phyloP scores from a whole-genome alignment of 2,329 filamentous ascomycete species.

The Aspergillus ruber region DNA sequence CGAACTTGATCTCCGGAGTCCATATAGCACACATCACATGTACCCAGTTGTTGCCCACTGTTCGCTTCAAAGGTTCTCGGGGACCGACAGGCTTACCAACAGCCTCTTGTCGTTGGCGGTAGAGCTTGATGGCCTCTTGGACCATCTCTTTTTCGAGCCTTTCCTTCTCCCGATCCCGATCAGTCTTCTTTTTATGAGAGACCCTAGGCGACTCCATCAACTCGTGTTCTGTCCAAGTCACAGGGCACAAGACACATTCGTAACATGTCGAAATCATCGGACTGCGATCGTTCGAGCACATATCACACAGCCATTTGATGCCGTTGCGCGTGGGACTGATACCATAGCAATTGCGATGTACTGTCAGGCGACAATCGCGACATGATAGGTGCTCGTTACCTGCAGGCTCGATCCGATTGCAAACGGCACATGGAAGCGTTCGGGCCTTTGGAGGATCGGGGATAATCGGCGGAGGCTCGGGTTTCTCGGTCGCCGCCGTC shows the following conservation, averaged over 20 bases:
- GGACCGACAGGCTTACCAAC: slow-evolving; percentile 76
- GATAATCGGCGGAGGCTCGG: slow-evolving; percentile 54
- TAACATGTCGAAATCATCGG: slow-evolving; percentile 91
- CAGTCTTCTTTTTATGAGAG: slow-evolving; percentile 80
- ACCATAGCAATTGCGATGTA: slow-evolving; percentile 92
- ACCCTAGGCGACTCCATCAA: slow-evolving; percentile 76
- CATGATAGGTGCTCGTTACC: slow-evolving; percentile 67
- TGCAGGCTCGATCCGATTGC: slow-evolving; percentile 63
- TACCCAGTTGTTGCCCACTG: slow-evolving; percentile 96
- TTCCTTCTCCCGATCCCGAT: slow-evolving; percentile 86
- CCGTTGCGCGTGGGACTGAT: slow-evolving; percentile 61
- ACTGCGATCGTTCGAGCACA: slow-evolving; percentile 89
- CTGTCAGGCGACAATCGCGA: slow-evolving; percentile 80
- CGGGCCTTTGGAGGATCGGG: slow-evolving; percentile 75
- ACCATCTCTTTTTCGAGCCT: slow-evolving; percentile 77
- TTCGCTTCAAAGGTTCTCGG: slow-evolving; percentile 85
- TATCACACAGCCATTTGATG: slow-evolving; percentile 90
- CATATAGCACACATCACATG: slow-evolving; percentile 90
- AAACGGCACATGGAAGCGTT: slow-evolving; percentile 77
- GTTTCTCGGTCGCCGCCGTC: slow-evolving; percentile 50
- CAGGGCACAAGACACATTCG: slow-evolving; percentile 84
- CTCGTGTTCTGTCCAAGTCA: slow-evolving; percentile 73
- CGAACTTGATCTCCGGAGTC: slow-evolving; percentile 89
- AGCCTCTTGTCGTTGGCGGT: slow-evolving; percentile 74
- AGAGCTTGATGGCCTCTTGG: slow-evolving; percentile 70